Evolutionary conservation across 352 stramenopile genomes (phyloP).

Genomic region (Pythium chondricola): DNA sequence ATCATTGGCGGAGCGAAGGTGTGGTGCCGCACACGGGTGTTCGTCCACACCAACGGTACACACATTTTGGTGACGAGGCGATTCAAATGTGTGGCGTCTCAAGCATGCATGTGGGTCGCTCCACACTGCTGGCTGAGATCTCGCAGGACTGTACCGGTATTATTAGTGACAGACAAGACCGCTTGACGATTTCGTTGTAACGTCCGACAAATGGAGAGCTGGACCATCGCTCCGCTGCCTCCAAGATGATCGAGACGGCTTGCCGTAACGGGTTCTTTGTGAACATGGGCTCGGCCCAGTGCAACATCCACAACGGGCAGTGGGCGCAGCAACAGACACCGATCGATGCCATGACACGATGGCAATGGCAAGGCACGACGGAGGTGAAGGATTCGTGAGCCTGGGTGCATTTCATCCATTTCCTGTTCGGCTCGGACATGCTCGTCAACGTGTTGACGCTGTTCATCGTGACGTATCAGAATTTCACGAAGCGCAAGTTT

Average conservation of each 20-base stretch:
- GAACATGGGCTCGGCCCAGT: constrained; percentile 3
- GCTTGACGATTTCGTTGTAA: no score
- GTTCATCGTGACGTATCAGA: constrained; percentile 24
- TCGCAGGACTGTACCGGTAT: no score
- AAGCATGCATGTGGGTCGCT: no score
- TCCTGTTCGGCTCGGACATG: constrained; percentile 22
- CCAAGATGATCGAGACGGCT: not conserved
- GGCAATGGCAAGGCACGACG: constrained; percentile 17
- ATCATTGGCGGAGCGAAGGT: no score
- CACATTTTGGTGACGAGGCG: no score
- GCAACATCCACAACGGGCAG: constrained; percentile 13
- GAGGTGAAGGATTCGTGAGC: constrained; percentile 35
- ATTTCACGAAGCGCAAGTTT: constrained; percentile 4
- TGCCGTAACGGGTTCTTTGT: constrained; percentile 9
- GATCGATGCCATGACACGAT: not conserved
- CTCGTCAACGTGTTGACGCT: constrained; percentile 1
- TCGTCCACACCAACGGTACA: no score
- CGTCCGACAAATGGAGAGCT: no score
- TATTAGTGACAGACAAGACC: no score
- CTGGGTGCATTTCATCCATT: constrained; percentile 41
- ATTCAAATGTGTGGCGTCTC: no score
- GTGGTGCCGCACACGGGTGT: no score
- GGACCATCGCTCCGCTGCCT: no score
- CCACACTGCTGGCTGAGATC: no score
- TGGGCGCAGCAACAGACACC: not conserved